Conservation (phyloP, 2,329 filamentous ascomycete species). For the Penicillium occitanis region DNA sequence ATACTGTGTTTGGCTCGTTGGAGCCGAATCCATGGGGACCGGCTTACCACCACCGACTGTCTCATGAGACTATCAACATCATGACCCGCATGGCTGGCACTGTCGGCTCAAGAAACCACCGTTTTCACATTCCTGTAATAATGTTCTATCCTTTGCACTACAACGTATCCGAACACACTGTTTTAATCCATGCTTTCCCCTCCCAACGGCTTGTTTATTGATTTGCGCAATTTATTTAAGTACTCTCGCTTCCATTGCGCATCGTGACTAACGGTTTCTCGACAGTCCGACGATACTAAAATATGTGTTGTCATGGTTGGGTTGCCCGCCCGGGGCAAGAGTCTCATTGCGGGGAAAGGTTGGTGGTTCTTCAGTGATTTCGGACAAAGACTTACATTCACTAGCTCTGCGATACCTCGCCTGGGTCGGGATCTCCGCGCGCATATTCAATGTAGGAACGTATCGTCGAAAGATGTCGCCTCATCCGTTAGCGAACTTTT, state of each 20-base stretch:
- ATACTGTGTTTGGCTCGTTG: constrained; percentile 4
- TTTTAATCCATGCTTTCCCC: not conserved
- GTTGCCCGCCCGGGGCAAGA: constrained; percentile 92
- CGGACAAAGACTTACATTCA: constrained; percentile 1
- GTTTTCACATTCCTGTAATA: constrained; percentile 32
- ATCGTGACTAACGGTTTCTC: not conserved
- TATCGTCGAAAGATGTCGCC: constrained; percentile 89
- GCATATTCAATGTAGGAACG: constrained; percentile 96
- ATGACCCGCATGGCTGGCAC: constrained; percentile 16
- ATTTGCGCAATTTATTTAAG: not conserved
- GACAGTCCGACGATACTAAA: constrained; percentile 87
- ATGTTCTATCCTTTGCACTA: constrained; percentile 9
- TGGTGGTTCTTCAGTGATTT: not conserved
- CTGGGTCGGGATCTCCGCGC: constrained; percentile 91
- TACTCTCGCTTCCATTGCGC: not conserved
- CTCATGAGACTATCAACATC: constrained; percentile 5
- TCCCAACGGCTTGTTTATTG: not conserved
- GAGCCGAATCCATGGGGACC: not conserved
- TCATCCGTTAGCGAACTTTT: constrained; percentile 90
- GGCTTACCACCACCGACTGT: constrained; percentile 1
- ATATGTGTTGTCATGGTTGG: constrained; percentile 99
- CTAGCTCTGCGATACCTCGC: constrained; percentile 87
- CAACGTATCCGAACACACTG: not conserved
- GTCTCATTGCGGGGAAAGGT: constrained; percentile 97
- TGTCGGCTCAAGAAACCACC: constrained; percentile 20